Conservation (phyloP, 306 rosid species). For the Bauhinia variegata region DNA sequence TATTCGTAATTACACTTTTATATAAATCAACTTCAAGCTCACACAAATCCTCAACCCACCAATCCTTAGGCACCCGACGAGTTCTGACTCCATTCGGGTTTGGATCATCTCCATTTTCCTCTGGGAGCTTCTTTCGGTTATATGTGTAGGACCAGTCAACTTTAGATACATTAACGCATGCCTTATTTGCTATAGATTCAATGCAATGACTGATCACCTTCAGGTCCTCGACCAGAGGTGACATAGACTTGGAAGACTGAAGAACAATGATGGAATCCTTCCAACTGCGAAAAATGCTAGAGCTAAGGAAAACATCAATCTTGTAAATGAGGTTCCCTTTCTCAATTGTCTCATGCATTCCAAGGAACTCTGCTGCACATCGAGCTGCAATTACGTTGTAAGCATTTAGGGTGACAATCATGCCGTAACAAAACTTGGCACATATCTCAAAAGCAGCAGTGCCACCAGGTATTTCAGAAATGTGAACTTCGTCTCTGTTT, state of each 20-base stretch:
- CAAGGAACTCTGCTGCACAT: slow-evolving; percentile 92
- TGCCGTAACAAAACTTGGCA: slow-evolving; percentile 94
- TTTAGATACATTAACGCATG: slow-evolving; percentile 72
- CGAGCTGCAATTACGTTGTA: slow-evolving; percentile 76
- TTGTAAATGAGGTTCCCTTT: slow-evolving; percentile 95
- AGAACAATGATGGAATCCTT: slow-evolving; percentile 97
- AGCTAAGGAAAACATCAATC: slow-evolving; percentile 87
- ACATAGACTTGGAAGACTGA: slow-evolving; percentile 72
- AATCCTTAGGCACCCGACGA: slow-evolving; percentile 82
- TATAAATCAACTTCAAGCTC: slow-evolving; percentile 89
- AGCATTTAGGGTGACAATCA: slow-evolving; percentile 92
- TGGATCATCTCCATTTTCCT: slow-evolving; percentile 71
- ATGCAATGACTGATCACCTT: slow-evolving; percentile 74
- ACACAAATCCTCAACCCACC: slow-evolving; percentile 98
- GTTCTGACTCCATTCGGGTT: slow-evolving; percentile 63
- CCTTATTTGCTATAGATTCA: slow-evolving; percentile 77
- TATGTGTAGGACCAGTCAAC: slow-evolving; percentile 96
- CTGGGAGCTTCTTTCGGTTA: slow-evolving; percentile 79
- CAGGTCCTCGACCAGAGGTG: slow-evolving; percentile 69
- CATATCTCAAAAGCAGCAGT: slow-evolving; percentile 86
- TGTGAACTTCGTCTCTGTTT: slow-evolving; percentile 59
- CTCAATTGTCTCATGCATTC: slow-evolving; percentile 83
- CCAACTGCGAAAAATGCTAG: slow-evolving; percentile 95
- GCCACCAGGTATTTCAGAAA: slow-evolving; percentile 90
- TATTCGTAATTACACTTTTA: slow-evolving; percentile 59